phyloP scores from a whole-genome alignment of 768 basidiomycete species.

The Coprinopsis marcescibilis region DNA sequence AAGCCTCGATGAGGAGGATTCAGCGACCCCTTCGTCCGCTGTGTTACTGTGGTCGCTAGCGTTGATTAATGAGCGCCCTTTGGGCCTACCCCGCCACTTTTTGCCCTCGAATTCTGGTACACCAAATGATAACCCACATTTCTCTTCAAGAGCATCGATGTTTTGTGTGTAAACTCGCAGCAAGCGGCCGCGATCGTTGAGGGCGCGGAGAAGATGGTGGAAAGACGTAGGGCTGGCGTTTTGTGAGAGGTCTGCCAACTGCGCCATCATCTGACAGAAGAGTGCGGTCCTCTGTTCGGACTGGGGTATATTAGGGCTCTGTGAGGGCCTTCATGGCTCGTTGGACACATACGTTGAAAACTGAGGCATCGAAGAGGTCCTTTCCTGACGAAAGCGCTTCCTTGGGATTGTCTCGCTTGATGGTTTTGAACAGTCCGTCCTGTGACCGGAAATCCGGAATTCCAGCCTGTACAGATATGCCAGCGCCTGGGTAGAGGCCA shows the following conservation, averaged over 20 bases:
- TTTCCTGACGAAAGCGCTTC: constrained; percentile 69
- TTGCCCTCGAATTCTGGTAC: constrained; percentile 63
- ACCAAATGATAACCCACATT: constrained; percentile 85
- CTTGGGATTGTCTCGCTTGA: constrained; percentile 74
- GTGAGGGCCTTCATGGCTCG: constrained; percentile 1
- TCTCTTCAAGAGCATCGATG: constrained; percentile 83
- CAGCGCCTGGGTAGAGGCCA: constrained; percentile 53
- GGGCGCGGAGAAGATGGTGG: constrained; percentile 64
- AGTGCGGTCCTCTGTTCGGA: constrained; percentile 69
- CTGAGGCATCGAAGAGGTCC: constrained; percentile 87
- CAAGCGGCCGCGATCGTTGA: constrained; percentile 72
- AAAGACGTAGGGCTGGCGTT: constrained; percentile 76
- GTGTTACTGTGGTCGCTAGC: constrained; percentile 8
- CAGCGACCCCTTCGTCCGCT: constrained; percentile 1
- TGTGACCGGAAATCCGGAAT: constrained; percentile 88
- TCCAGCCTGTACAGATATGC: constrained; percentile 81
- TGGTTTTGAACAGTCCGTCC: constrained; percentile 71
- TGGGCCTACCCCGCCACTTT: constrained; percentile 48
- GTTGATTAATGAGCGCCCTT: constrained; percentile 28
- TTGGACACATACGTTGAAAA: constrained; percentile 64
- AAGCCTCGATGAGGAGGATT: constrained; percentile 25
- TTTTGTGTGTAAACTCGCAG: constrained; percentile 92
- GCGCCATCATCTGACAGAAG: constrained; percentile 88
- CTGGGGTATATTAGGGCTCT: constrained; percentile 30
- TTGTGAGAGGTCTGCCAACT: constrained; percentile 66